Base-by-base conservation (phyloP, 2,329 filamentous ascomycete genomes). In the Sporothrix luriei region DNA sequence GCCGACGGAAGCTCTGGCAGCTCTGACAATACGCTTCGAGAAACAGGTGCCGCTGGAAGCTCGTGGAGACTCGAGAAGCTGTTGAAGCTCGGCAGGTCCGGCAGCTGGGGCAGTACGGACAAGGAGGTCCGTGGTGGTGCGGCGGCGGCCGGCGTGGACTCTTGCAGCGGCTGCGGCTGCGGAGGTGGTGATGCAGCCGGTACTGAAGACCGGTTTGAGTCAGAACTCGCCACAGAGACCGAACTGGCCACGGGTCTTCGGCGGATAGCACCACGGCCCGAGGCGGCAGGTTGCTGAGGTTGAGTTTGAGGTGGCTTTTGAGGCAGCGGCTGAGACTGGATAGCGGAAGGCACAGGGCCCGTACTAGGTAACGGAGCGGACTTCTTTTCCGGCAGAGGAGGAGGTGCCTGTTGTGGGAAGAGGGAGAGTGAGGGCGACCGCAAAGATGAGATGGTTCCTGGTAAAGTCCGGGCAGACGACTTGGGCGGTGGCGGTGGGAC, bases 51-150 rank as follows among this genome's bases (percentile, higher is more conserved):
- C 2, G 49, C 49, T 7, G 40, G 40, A 16, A 57, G 68, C 24
- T 33, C 65, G 59, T 48, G 24, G 43, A 52, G 51, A 9, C 19
- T 55, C 3, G 38, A 26, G 38, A 55, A 69, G 49, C 43, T 59
- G n/a, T 14, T 55, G 26, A 65, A 67, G 26, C 61, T 59, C 40
- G 69, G 57, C 33, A 69, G 51, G 43, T 71, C 69, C 19, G 69
- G 67, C 6, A 69, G 69, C 52, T 62, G 71, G 4, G 64, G 66
- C 4, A 64, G 13, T 14, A 19, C 5, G 3, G n/a, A 46, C 51
- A 46, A 19, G 9, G 57, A 29, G 1, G 46, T 14, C 19, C 43
- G n/a, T 46, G 21, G 16, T 9, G 68, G 21, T 4, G 51, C 51
- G 26, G 29, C 21, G 2, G 68, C 16, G 10, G 52, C 51, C 9